phyloP scores from a whole-genome alignment of 1,284 basidiomycete species.

The Leccinum pachyderme region DNA sequence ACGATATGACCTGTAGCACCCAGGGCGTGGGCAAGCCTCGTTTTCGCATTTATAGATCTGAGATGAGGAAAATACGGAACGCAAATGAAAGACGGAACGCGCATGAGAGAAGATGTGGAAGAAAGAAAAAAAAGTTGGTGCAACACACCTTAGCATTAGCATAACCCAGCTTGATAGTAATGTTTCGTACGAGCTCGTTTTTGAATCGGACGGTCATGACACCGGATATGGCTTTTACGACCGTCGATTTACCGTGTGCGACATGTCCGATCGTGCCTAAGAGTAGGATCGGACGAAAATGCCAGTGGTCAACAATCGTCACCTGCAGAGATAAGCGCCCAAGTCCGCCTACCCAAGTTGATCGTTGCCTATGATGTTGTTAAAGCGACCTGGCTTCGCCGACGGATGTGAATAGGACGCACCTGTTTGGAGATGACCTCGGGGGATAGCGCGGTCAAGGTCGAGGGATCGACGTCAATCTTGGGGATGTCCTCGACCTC shows the following conservation, averaged over 20 bases:
- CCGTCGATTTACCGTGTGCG: conserved; percentile 98
- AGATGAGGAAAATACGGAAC: background rate
- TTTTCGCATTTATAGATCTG: conserved; percentile 96
- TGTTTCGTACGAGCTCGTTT: conserved; percentile 97
- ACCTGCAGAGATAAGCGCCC: background rate
- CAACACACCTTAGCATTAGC: conserved; percentile 91
- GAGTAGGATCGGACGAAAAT: conserved; percentile 1
- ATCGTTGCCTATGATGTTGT: conserved; percentile 66
- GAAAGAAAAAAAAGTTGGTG: background rate
- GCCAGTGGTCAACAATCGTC: background rate
- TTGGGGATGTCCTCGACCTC: conserved; percentile 52
- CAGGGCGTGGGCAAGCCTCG: conserved; percentile 84
- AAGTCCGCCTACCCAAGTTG: conserved; percentile 61
- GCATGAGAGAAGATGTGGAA: background rate
- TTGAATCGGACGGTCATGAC: conserved; percentile 99
- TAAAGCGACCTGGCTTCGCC: background rate
- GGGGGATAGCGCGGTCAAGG: conserved; percentile 87
- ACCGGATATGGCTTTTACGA: conserved; percentile 99
- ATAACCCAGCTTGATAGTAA: conserved; percentile 98
- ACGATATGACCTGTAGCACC: conserved; percentile 69
- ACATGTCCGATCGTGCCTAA: conserved; percentile 94
- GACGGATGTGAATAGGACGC: conserved; percentile 28
- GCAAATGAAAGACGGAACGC: background rate
- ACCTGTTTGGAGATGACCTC: conserved; percentile 99
- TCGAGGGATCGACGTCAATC: conserved; percentile 74